Evolutionary conservation across 1,284 basidiomycete genomes (phyloP), one percentile per base, ranked within the genome.

Genomic region (Boletellus sp.): DNA sequence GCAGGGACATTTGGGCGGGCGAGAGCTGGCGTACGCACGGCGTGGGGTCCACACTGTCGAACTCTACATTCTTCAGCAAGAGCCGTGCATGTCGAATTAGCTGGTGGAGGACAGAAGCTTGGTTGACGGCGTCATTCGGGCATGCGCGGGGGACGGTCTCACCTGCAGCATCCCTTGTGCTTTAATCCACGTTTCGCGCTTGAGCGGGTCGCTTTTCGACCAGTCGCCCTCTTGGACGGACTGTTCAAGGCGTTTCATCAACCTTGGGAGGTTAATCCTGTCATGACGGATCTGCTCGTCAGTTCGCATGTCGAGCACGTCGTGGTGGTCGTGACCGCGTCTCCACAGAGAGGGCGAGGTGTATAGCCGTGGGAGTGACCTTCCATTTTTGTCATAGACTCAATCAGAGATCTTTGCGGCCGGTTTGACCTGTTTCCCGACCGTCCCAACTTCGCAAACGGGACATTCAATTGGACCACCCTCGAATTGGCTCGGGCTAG

Each of bases 231-330:
- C 72, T 7, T 74, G 66, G 0, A 81, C 70, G 4, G 76, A 73
- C 56, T 78, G 81, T 54, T 89, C 83, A 0, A 91, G 73, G 50
- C 81, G 69, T 41, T 78, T 74, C 8, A 89, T 69, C 2, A 90
- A 74, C 36, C 85, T 76, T 11, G 71, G 68, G 10, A 90, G 72
- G 64, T 90, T 90, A 16, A 90, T 78, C 56, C 80, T 78, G 71
- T 89, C 83, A 55, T 87, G 87, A 13, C 68, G 55, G 5, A 63
- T 50, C 57, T 78, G 73, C 46, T 79, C 77, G 50, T 64, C 60
- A 12, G 67, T 66, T 19, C 62, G 65, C 56, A 66, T 63, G 54
- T 51, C 51, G 45, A 40, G 39, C 45, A 41, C 24, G 49, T 51
- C 48, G 55, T 52, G 32, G 21, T 36, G 42, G 58, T 58, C 41